These are phyloP conservation scores for Xanthoconium stramineum DNA, from an alignment of 768 basidiomycete species.

Conservation along the genomic window DNA sequence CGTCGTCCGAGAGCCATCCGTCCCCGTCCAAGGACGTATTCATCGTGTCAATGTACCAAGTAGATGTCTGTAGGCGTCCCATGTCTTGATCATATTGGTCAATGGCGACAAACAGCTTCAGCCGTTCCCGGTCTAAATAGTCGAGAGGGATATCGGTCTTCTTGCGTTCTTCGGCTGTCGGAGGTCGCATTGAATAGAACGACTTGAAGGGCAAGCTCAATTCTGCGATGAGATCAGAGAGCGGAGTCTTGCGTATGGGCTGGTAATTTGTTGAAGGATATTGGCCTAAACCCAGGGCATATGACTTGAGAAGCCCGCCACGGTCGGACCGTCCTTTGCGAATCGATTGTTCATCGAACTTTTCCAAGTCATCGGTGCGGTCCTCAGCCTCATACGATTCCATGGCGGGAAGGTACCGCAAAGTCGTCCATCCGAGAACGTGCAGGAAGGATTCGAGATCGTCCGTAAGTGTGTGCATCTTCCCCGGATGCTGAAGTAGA, in stretches of 20 bases:
- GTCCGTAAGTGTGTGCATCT: conserved; percentile 24
- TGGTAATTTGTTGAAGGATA: background rate
- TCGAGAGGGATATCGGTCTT: too few relatives aligned
- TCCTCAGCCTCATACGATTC: background rate
- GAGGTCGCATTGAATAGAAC: background rate
- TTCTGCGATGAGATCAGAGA: background rate
- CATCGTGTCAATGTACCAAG: background rate
- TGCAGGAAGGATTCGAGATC: conserved; percentile 34
- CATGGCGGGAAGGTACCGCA: background rate
- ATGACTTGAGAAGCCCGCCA: background rate
- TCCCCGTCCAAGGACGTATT: background rate
- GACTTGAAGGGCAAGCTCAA: background rate
- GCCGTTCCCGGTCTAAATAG: background rate
- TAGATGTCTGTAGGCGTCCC: background rate
- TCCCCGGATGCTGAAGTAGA: conserved; percentile 16
- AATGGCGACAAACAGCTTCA: background rate
- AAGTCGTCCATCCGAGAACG: background rate
- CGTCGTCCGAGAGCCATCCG: background rate
- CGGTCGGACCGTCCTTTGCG: background rate
- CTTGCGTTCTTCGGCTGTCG: background rate
- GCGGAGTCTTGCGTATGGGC: background rate
- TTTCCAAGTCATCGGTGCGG: background rate
- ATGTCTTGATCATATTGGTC: background rate
- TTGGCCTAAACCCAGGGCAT: accelerated
- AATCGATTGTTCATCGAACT: background rate